Conservation (phyloP, 768 basidiomycete species). For the Phylloporus arenicola region DNA sequence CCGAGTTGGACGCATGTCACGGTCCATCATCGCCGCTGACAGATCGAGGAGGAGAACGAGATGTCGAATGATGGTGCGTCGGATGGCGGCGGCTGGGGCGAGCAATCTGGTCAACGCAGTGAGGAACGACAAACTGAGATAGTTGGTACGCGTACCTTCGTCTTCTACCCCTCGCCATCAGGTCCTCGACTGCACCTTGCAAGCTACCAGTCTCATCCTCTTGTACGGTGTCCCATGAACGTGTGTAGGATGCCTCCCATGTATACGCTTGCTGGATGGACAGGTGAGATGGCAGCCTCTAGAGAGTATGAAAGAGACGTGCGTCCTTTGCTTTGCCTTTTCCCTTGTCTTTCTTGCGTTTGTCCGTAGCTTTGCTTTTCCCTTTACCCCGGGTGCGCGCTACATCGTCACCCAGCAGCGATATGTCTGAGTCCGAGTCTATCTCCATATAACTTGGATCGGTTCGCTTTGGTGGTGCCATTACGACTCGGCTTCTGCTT, state of each 20-base stretch:
- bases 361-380: slow-evolving; percentile 49
- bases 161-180: slow-evolving; percentile 80
- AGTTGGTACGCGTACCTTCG: slow-evolving; percentile 53
- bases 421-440: slow-evolving; percentile 71
- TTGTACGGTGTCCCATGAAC: slow-evolving; percentile 96
- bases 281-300: slow-evolving; percentile 1
- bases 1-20: slow-evolving; percentile 92
- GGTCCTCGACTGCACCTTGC: slow-evolving; percentile 83
- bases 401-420: slow-evolving; percentile 47
- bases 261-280: slow-evolving; percentile 70
- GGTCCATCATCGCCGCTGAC: slow-evolving; percentile 87
- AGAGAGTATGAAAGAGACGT: slow-evolving; percentile 3
- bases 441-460: slow-evolving; percentile 44
- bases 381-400: slow-evolving; percentile 51
- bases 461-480: slow-evolving; percentile 24
- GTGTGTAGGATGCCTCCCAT: slow-evolving; percentile 93
- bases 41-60: slow-evolving; percentile 89
- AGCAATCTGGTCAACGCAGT: slow-evolving; percentile 50
- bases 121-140: slow-evolving; percentile 2
- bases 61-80: slow-evolving; percentile 95
- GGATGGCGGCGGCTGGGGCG: slow-evolving; percentile 79
- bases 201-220: slow-evolving; percentile 93
- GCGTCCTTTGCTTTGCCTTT: slow-evolving; percentile 34
- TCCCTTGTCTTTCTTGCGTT: slow-evolving; percentile 51
- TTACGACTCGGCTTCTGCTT: background rate